Conservation (phyloP, 805 yeast genomes). For the Yarrowia sp. region DNA sequence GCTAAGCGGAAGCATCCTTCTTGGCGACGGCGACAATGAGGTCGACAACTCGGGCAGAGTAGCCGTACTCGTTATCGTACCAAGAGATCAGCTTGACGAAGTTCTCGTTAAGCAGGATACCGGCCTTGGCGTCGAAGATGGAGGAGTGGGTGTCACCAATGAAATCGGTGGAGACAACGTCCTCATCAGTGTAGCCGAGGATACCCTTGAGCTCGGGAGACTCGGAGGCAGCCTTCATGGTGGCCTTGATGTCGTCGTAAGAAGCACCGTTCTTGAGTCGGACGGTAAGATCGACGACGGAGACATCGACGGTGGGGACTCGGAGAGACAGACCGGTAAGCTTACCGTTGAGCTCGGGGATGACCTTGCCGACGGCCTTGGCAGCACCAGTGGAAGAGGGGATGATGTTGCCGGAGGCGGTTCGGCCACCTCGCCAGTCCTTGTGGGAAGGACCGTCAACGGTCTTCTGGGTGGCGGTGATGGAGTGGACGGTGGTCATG, state of each 20-base stretch:
- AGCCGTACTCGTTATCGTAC: constrained; percentile 96
- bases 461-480: constrained; percentile 94
- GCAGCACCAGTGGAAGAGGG: constrained; percentile 98
- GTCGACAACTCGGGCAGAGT: constrained; percentile 95
- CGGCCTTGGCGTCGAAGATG: constrained; percentile 88
- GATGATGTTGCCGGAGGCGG: constrained; percentile 85
- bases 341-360: constrained; percentile 87
- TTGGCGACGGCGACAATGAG: constrained; percentile 77
- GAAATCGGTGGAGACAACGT: constrained; percentile 89
- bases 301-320: constrained; percentile 91
- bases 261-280: constrained; percentile 73
- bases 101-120: constrained; percentile 80
- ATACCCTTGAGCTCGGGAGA: constrained; percentile 70
- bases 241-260: constrained; percentile 78
- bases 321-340: constrained; percentile 92
- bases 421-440: constrained; percentile 99
- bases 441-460: constrained; percentile 96
- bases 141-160: constrained; percentile 79
- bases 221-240: constrained; percentile 72
- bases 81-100: constrained; percentile 90
- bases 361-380: constrained; percentile 94
- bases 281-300: constrained; percentile 89
- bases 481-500: constrained; percentile 95
- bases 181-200: constrained; percentile 88
- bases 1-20: constrained; percentile 28